Evolutionary conservation across 495 filamentous ascomycete genomes (phyloP).

Genomic region (Podospora conica): DNA sequence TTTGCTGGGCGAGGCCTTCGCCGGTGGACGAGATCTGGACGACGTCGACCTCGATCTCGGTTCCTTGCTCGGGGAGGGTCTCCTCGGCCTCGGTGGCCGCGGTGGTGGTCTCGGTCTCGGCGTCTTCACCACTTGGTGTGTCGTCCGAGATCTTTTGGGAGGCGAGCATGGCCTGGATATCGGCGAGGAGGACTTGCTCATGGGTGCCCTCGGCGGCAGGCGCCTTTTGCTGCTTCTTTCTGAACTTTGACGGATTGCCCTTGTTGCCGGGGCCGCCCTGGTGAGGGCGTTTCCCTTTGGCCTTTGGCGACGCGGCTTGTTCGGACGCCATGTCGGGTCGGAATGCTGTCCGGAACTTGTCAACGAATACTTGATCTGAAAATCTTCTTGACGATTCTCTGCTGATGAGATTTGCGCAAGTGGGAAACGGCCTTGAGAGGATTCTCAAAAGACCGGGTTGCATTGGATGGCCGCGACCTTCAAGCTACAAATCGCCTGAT

Average conservation of each 20-base stretch:
- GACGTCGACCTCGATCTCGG: slow-evolving; percentile 74
- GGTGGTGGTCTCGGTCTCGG: too few species aligned
- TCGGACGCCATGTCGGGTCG: background rate
- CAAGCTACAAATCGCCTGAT: background rate
- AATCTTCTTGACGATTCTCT: background rate
- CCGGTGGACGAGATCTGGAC: slow-evolving; percentile 79
- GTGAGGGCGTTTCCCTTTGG: background rate
- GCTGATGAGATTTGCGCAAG: background rate
- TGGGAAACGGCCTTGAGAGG: background rate
- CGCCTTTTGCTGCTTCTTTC: slow-evolving; percentile 20
- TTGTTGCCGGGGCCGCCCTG: background rate
- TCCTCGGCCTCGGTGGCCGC: background rate
- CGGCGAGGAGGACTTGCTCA: slow-evolving; percentile 69
- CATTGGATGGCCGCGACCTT: background rate
- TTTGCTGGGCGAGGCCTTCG: slow-evolving; percentile 68
- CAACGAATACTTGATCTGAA: background rate
- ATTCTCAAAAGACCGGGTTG: background rate
- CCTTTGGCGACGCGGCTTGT: background rate
- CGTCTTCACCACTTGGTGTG: slow-evolving; percentile 17
- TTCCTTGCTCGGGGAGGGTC: slow-evolving; percentile 56
- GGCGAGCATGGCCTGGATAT: slow-evolving; percentile 59
- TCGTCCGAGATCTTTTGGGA: slow-evolving; percentile 40
- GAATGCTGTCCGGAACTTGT: background rate
- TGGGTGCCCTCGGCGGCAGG: slow-evolving; percentile 40
- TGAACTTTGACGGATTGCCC: slow-evolving; percentile 18